phyloP scores from a whole-genome alignment of 2,329 filamentous ascomycete genomes.

The Dichotomopilus funicola region DNA sequence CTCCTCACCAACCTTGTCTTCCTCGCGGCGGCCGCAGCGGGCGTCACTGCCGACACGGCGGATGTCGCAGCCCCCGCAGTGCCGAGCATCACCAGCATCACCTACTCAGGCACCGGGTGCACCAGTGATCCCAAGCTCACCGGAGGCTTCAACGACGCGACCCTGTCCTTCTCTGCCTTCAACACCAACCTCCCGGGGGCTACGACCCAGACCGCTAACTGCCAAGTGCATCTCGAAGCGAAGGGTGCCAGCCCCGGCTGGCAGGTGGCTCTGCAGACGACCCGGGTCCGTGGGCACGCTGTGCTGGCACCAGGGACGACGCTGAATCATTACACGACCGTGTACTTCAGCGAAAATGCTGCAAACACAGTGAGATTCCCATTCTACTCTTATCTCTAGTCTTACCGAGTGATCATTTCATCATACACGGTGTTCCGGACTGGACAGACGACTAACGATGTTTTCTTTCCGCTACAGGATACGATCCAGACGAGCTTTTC shows the following conservation, averaged over 20 bases:
- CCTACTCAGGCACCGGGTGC: conserved; percentile 34
- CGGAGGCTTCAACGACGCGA: conserved; percentile 28
- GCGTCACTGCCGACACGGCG: conserved; percentile 15
- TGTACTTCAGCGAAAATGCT: conserved; percentile 34
- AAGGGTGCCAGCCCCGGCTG: conserved; percentile 30
- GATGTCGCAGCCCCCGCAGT: conserved; percentile 22
- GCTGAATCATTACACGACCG: conserved; percentile 31
- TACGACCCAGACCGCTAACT: conserved; percentile 29
- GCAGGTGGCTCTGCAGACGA: conserved; percentile 33
- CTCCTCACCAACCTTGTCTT: conserved; percentile 18
- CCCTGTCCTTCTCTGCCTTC: conserved; percentile 22
- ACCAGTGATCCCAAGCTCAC: conserved; percentile 28
- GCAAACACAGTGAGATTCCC: conserved; percentile 26
- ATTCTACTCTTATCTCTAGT: background rate
- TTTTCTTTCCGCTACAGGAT: conserved; percentile 16
- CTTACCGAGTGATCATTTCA: no score
- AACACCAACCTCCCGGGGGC: conserved; percentile 22
- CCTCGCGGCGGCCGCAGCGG: conserved; percentile 19
- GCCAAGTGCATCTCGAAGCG: conserved; percentile 32
- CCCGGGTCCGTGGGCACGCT: conserved; percentile 29
- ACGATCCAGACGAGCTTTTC: conserved; percentile 27
- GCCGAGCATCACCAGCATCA: conserved; percentile 29
- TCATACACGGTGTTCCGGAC: no score
- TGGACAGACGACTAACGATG: no score
- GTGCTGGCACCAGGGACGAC: conserved; percentile 29